These are phyloP conservation scores for Microsporum ferrugineum DNA, from an alignment of 2,329 filamentous ascomycete species.

Conservation along the genomic window DNA sequence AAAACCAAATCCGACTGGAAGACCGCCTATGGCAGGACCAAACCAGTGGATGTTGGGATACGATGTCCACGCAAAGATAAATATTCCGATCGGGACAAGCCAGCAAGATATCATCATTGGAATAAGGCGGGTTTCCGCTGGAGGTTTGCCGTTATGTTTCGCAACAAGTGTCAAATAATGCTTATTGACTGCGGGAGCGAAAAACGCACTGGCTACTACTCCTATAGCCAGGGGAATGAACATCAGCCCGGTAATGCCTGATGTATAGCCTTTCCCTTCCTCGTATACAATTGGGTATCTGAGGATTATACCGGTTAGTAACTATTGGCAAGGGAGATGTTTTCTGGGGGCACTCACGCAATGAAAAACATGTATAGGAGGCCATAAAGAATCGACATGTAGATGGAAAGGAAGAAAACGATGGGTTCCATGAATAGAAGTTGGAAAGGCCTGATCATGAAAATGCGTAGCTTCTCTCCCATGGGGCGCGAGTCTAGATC, in stretches of 20 bases:
- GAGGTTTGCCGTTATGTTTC: constrained; percentile 59
- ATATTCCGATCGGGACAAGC: constrained; percentile 56
- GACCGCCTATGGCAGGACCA: constrained; percentile 59
- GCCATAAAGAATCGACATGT: constrained; percentile 64
- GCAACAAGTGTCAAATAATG: constrained; percentile 58
- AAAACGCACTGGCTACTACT: constrained; percentile 55
- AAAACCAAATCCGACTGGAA: constrained; percentile 66
- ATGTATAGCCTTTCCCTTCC: constrained; percentile 64
- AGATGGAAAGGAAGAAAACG: constrained; percentile 69
- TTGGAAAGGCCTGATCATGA: constrained; percentile 73
- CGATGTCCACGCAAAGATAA: constrained; percentile 59
- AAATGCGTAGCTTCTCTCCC: constrained; percentile 56
- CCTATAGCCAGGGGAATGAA: constrained; percentile 75
- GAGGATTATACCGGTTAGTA: constrained; percentile 14
- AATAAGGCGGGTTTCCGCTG: constrained; percentile 65
- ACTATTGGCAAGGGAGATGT: constrained; percentile 19
- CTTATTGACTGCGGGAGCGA: constrained; percentile 63
- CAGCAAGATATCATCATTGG: constrained; percentile 73
- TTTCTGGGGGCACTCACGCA: constrained; percentile 37
- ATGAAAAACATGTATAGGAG: constrained; percentile 44
- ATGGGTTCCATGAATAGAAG: constrained; percentile 75
- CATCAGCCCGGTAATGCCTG: constrained; percentile 68
- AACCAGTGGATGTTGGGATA: constrained; percentile 56
- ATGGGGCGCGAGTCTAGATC: constrained; percentile 65
- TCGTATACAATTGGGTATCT: constrained; percentile 55